Percentiles rank a stretch among this genome's conserved stretches.
Conservation (phyloP, 331 rosid species). For the Phaseolus coccineus region DNA sequence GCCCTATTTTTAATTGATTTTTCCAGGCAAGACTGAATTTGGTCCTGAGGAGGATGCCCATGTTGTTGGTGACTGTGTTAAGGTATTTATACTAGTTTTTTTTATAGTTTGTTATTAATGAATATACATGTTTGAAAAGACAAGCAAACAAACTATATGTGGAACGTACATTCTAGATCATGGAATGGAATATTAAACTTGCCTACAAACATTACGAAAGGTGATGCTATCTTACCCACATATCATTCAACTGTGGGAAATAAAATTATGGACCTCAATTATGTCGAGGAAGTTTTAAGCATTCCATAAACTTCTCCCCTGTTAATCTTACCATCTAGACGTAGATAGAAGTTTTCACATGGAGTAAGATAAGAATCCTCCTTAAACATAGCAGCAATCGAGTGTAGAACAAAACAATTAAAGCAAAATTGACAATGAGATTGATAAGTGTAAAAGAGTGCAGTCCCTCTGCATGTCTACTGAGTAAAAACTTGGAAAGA, state of each 20-base stretch:
- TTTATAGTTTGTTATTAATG: not conserved
- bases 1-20: slow-evolving; percentile 38
- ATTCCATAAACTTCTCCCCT: not conserved
- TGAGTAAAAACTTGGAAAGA: not conserved
- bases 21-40: slow-evolving; percentile 89
- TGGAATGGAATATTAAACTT: not conserved
- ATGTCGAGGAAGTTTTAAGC: not conserved
- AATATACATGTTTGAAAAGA: not conserved
- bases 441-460: not conserved
- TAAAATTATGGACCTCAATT: slow-evolving; percentile 10
- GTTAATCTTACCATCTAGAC: not conserved
- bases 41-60: slow-evolving; percentile 91
- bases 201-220: slow-evolving; percentile 8
- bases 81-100: slow-evolving; percentile 61
- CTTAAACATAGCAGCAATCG: not conserved
- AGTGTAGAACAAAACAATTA: not conserved
- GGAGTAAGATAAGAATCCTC: not conserved
- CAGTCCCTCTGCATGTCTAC: not conserved
- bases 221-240: slow-evolving; percentile 9
- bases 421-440: not conserved
- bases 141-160: not conserved
- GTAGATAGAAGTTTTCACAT: not conserved
- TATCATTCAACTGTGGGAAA: not conserved
- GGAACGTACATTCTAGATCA: slow-evolving; percentile 1
- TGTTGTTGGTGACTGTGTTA: slow-evolving; percentile 97